phyloP scores from a whole-genome alignment of 768 basidiomycete species.

The Tricholoma terreum region DNA sequence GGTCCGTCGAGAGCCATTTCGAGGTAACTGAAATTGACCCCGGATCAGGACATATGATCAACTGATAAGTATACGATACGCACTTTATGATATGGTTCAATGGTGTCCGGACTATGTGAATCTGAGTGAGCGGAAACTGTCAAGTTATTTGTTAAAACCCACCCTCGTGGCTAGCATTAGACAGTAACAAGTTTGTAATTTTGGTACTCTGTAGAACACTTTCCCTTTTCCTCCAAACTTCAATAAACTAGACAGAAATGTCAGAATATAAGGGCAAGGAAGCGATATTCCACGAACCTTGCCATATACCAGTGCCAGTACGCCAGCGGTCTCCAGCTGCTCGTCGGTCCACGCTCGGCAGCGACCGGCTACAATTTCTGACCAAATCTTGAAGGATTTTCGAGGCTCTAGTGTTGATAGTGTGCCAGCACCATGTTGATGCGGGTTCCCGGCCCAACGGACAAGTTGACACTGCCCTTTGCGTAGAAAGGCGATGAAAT shows the following conservation, averaged over 20 bases:
- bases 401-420: slow-evolving; percentile 60
- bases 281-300: slow-evolving; percentile 39
- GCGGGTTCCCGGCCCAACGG: slow-evolving; percentile 77
- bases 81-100: slow-evolving; percentile 83
- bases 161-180: slow-evolving; percentile 85
- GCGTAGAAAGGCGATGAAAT: slow-evolving; percentile 81
- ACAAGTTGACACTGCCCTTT: slow-evolving; percentile 70
- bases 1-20: slow-evolving; percentile 78
- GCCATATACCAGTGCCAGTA: slow-evolving; percentile 75
- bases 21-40: slow-evolving; percentile 48
- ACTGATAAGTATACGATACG: slow-evolving; percentile 11
- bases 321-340: slow-evolving; percentile 77
- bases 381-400: slow-evolving; percentile 79
- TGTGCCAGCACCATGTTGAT: slow-evolving; percentile 35
- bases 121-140: not conserved
- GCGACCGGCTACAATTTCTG: slow-evolving; percentile 66
- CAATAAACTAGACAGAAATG: slow-evolving; percentile 59
- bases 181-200: slow-evolving; percentile 68
- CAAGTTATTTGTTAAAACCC: slow-evolving; percentile 2
- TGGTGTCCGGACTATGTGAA: slow-evolving; percentile 61
- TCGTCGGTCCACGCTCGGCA: slow-evolving; percentile 78
- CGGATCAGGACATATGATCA: not conserved
- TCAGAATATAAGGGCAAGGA: not conserved
- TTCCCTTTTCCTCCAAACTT: slow-evolving; percentile 84
- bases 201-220: slow-evolving; percentile 67